Evolutionary conservation across 2,329 filamentous ascomycete genomes (phyloP), one percentile per base, ranked within the genome.

Genomic region (Dothidotthia symphoricarpi): DNA sequence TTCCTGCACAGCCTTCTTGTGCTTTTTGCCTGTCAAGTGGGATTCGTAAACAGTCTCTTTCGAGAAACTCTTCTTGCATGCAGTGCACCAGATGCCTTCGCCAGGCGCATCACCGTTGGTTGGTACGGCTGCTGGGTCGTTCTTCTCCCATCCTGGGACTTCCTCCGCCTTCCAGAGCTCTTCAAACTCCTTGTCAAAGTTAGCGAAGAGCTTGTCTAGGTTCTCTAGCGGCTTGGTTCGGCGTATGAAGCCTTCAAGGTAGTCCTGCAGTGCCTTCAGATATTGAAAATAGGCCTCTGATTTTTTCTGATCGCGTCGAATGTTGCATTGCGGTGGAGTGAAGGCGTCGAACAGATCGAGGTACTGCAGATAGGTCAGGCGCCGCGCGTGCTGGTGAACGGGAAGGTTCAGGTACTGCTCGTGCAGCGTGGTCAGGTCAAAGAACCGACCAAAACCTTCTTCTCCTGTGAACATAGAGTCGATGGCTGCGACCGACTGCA

Each of bases 391-490:
- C 68, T 94, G 95, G 14, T 90, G 82, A 7, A 86, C 84, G 2
- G 88, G 86, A 7, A 98, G 75, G 61, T 98, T 98, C 43, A 96
- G 76, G 62, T 89, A 98, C 11, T 85, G 76, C 60, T 97, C 91
- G 67, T 97, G 90, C 51, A 83, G 80, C 26, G 75, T 78, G 13
- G 85, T 91, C 31, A 98, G 71, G 66, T 98, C 93, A 58, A 98
- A 86, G 68, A 88, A 98, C 53, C 88, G 85, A 28, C 93, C 93
- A 58, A 86, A 96, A 0, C 85, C 85, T 67, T 98, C 93, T 68
- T 98, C 94, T 45, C 93, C 93, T 0, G 89, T 95, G 68, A 98
- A 98, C 74, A 97, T 85, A 41, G 81, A 82, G 61, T 97, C 91
- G 31, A 96, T 83, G 35, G 90, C 81, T 28, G 80, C 81, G 39